Evolutionary conservation across 306 rosid genomes (phyloP), one percentile per base, ranked within the genome.

Genomic region (Glycine soja): DNA sequence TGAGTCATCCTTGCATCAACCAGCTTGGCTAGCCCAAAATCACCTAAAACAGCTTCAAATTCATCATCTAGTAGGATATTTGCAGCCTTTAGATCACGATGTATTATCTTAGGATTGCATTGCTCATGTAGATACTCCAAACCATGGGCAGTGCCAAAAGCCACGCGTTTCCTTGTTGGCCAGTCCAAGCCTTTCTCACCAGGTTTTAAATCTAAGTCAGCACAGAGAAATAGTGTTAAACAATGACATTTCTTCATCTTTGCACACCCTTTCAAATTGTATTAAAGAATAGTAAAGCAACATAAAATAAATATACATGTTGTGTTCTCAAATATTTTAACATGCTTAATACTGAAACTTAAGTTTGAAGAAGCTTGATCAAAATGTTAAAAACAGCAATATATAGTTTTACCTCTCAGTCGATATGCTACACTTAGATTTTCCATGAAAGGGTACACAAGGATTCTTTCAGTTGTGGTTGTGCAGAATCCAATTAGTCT

Each of bases 371-470:
- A 43, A 45, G 48, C 18, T 38, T 40, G 38, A 9, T 73, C 13
- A 24, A 15, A 52, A 58, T 70, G 70, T 58, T n/a, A 42, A 16
- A 46, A 36, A 57, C 42, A 56, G 75, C 67, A 66, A 64, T 75
- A 36, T 36, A n/a, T 24, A 78, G 70, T 58, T 75, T 61, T 87
- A 95, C 97, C 99, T 95, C 99, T 89, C 64, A 95, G 76, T 80
- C 82, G 89, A 86, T 91, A 80, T 2, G 98, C 98, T 74, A 93
- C 97, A 0, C 99, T 95, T 40, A 93, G 93, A 86, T 93, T 95
- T 85, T 90, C 86, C 99, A 95, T 95, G 88, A 91, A 95, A 54
- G 99, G 99, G 79, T 95, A 95, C 40, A 95, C 99, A 54, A 95
- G 98, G 87, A 95, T 89, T 86, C 92, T 95, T 83, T 95, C 99